Evolutionary conservation across 192 early-diverging fungal species (phyloP).

Genomic region (Coemansia sp.): DNA sequence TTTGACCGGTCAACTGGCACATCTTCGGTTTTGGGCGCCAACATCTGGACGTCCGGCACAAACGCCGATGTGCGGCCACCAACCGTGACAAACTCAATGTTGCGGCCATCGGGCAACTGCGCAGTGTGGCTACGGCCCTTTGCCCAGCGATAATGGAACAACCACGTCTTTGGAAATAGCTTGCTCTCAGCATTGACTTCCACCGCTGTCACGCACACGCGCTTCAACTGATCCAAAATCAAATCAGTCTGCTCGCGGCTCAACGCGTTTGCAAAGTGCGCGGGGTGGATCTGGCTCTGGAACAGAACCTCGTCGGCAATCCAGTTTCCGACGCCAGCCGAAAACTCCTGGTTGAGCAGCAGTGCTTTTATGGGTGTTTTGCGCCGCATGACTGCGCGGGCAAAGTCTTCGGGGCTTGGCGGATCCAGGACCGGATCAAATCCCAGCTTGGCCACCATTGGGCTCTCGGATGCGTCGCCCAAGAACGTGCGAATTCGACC

Average conservation of each 20-base stretch:
- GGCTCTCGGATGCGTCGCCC: conserved; percentile 50
- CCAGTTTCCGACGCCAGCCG: conserved; percentile 85
- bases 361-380: conserved; percentile 68
- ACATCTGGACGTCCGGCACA: conserved; percentile 28
- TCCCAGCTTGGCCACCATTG: conserved; percentile 65
- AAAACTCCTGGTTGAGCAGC: conserved; percentile 74
- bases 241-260: conserved; percentile 44
- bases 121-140: conserved; percentile 54
- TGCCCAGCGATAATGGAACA: conserved; percentile 79
- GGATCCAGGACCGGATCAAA: conserved; percentile 72
- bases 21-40: background rate
- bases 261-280: conserved; percentile 55
- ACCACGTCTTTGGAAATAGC: conserved; percentile 69
- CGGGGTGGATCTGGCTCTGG: conserved; percentile 71
- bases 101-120: conserved; percentile 57
- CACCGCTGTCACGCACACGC: conserved; percentile 58
- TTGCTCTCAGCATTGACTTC: conserved; percentile 67
- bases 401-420: conserved; percentile 57
- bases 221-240: conserved; percentile 53
- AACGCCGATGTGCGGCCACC: conserved; percentile 50
- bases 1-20: background rate
- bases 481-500: conserved; percentile 62
- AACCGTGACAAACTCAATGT: conserved; percentile 67
- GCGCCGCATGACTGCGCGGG: conserved; percentile 31
- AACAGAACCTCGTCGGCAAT: conserved; percentile 82